Evolutionary conservation across 331 rosid genomes (phyloP).

Genomic region (Malus hybrid): DNA sequence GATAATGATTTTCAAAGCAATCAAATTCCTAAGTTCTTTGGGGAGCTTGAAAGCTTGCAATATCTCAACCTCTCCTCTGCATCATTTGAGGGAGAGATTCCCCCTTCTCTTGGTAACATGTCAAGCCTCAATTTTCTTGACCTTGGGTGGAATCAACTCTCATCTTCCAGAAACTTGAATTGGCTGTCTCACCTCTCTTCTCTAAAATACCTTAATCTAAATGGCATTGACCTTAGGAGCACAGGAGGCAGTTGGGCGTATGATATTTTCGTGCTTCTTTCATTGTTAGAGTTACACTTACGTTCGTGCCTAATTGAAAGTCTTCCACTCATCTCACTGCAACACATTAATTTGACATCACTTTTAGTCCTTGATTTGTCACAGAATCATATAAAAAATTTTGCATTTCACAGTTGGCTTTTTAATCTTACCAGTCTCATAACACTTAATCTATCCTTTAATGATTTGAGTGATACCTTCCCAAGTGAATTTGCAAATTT

Average conservation of each 20-base stretch:
- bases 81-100: too few species aligned
- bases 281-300: background rate
- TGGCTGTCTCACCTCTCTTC: too few species aligned
- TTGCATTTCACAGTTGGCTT: background rate
- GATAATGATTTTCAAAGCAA: too few species aligned
- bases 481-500: background rate
- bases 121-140: too few species aligned
- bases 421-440: background rate
- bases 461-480: background rate
- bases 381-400: rapidly evolving
- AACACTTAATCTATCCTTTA: background rate
- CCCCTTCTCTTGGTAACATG: too few species aligned
- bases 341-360: background rate
- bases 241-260: background rate
- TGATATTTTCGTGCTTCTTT: background rate
- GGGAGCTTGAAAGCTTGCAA: too few species aligned
- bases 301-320: background rate
- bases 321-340: background rate
- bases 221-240: background rate
- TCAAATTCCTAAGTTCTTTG: too few species aligned
- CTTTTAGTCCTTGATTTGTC: background rate
- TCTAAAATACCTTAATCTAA: background rate
- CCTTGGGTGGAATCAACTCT: too few species aligned
- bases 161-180: too few species aligned
- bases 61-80: too few species aligned